Evolutionary conservation across 176 grass and related monocot genomes (phyloP).

Genomic region (Hsuehochloa calcarea): DNA sequence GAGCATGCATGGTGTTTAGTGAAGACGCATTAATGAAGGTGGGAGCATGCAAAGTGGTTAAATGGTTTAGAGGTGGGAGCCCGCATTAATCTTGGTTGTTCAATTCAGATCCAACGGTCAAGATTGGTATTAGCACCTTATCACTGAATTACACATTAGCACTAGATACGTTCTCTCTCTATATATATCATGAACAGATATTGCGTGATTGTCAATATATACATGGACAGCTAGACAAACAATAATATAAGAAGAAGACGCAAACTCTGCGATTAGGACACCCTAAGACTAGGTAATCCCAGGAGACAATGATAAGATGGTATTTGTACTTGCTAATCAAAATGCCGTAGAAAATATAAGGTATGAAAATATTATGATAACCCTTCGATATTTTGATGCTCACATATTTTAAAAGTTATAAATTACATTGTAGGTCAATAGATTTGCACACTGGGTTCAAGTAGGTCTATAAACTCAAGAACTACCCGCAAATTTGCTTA

Average conservation of each 20-base stretch:
- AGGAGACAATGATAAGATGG: not conserved
- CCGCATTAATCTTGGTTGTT: no score
- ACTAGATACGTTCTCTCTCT: no score
- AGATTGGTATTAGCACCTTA: no score
- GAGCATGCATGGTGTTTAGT: no score
- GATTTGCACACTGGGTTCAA: not conserved
- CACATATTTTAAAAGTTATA: not conserved
- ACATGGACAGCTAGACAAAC: not conserved
- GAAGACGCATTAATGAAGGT: no score
- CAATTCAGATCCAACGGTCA: no score
- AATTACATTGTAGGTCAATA: not conserved
- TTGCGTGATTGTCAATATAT: not conserved
- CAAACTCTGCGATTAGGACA: not conserved
- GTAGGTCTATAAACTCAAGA: not conserved
- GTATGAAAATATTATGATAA: not conserved
- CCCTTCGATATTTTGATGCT: not conserved
- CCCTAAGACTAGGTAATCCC: not conserved
- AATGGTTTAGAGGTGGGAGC: no score
- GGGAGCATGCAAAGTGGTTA: no score
- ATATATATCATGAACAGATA: not conserved
- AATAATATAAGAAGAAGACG: no score
- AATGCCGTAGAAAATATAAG: not conserved
- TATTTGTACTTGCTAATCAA: not conserved
- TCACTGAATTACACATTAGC: no score
- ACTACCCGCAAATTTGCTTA: not conserved